Conservation (phyloP, 352 stramenopile genomes). For the Saprolegnia parasitica region DNA sequence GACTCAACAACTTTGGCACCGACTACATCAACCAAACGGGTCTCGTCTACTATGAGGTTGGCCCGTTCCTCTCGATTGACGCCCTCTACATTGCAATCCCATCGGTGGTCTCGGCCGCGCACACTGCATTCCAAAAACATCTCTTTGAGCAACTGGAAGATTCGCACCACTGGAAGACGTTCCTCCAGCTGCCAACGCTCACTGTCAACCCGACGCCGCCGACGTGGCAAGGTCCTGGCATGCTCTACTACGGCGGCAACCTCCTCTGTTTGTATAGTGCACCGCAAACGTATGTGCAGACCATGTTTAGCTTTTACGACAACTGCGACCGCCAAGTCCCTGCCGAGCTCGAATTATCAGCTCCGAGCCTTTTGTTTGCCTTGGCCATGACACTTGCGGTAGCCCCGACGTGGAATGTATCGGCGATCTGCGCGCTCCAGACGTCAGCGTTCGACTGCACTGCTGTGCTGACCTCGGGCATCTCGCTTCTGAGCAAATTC, state of each 20-base stretch:
- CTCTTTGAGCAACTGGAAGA: too few relatives aligned
- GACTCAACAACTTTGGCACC: background rate
- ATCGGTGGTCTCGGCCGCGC: too few relatives aligned
- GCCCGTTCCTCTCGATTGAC: background rate
- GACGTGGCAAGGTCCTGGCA: background rate
- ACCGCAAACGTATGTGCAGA: conserved; percentile 4
- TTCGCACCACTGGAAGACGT: too few relatives aligned
- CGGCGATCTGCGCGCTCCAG: background rate
- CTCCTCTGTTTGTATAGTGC: background rate
- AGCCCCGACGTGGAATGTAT: too few relatives aligned
- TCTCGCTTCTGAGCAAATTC: background rate
- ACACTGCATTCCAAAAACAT: too few relatives aligned
- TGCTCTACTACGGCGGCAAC: conserved; percentile 17
- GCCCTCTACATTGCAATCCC: background rate
- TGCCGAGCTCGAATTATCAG: background rate
- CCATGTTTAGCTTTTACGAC: conserved; percentile 15
- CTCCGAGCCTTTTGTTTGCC: background rate
- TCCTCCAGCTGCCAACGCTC: too few relatives aligned
- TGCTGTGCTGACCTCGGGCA: too few relatives aligned
- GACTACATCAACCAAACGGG: background rate
- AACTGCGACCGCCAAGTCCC: background rate
- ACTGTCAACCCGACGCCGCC: background rate
- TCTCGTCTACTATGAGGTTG: background rate
- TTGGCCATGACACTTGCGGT: background rate
- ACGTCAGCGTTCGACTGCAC: background rate